Percentiles rank a stretch among this genome's conserved stretches.
phyloP scores from a whole-genome alignment of 2,329 filamentous ascomycete genomes.

The Beauveria caledonica region DNA sequence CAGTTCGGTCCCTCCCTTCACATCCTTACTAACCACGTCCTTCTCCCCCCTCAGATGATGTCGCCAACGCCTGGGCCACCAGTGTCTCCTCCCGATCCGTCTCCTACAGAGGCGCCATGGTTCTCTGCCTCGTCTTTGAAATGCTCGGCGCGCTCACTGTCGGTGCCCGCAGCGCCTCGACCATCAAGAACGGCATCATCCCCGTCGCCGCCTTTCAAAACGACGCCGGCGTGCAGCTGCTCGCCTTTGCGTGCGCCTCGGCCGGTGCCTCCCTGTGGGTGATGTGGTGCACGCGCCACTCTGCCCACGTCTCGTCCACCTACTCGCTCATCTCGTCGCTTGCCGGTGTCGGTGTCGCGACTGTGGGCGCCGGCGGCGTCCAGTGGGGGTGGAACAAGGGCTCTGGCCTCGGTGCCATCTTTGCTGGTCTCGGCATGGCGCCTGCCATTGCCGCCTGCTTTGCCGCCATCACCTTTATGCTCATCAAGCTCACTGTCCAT shows the following conservation, averaged over 20 bases:
- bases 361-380: constrained; percentile 51
- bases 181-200: constrained; percentile 74
- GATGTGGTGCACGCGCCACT: constrained; percentile 71
- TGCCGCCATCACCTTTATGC: constrained; percentile 59
- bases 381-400: constrained; percentile 64
- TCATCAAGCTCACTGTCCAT: constrained; percentile 66
- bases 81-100: constrained; percentile 73
- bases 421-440: constrained; percentile 63
- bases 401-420: constrained; percentile 63
- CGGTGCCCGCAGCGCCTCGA: constrained; percentile 62
- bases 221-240: constrained; percentile 58
- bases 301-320: constrained; percentile 64
- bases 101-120: constrained; percentile 60
- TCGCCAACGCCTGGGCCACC: constrained; percentile 77
- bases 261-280: constrained; percentile 64
- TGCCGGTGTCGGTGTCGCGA: constrained; percentile 61
- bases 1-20: not conserved
- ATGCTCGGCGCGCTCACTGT: constrained; percentile 59
- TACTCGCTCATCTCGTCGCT: constrained; percentile 64
- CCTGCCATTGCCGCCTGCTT: constrained; percentile 59
- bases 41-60: constrained; percentile 51
- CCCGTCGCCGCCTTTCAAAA: constrained; percentile 47
- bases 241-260: constrained; percentile 57
- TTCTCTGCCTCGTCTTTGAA: constrained; percentile 59
- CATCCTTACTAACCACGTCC: not conserved